Conservation (phyloP, 1,139 yeast species). For the Yamadazyma buinensis region DNA sequence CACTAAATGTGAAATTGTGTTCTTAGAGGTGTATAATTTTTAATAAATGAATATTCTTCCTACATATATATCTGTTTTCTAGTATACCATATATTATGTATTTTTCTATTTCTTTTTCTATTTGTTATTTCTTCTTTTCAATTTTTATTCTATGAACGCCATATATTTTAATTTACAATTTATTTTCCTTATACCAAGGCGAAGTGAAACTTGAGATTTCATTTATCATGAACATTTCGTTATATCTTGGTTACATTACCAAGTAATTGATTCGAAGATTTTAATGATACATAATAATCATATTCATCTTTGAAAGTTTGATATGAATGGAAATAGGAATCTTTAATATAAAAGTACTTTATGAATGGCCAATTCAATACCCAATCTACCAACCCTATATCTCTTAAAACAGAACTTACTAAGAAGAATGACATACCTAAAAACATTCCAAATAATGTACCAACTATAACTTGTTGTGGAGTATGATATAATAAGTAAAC, state of each 20-base stretch:
- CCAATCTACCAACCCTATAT: constrained; percentile 59
- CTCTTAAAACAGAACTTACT: constrained; percentile 50
- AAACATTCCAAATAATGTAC: constrained; percentile 58
- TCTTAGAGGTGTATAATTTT: too few species aligned
- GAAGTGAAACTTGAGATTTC: too few species aligned
- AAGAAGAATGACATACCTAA: constrained; percentile 60
- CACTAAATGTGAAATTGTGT: too few species aligned
- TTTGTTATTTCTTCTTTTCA: neutral
- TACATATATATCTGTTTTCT: too few species aligned
- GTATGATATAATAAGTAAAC: constrained; percentile 80
- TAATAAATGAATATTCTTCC: too few species aligned
- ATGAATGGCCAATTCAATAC: constrained; percentile 47
- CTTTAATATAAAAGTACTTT: constrained; percentile 50
- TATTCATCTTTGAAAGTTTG: constrained; percentile 38
- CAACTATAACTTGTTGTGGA: constrained; percentile 67
- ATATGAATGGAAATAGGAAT: constrained; percentile 47
- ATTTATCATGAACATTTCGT: neutral
- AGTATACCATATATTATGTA: too few species aligned
- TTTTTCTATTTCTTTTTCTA: too few species aligned
- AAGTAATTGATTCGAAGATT: constrained; percentile 5
- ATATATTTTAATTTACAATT: neutral
- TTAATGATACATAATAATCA: constrained; percentile 15
- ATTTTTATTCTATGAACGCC: too few species aligned
- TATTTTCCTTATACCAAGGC: neutral
- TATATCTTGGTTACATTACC: constrained; percentile 2